Percentiles rank a stretch among this genome's conserved stretches.
Conservation (phyloP, 768 basidiomycete species). For the Boletus rufocinnamomeus region DNA sequence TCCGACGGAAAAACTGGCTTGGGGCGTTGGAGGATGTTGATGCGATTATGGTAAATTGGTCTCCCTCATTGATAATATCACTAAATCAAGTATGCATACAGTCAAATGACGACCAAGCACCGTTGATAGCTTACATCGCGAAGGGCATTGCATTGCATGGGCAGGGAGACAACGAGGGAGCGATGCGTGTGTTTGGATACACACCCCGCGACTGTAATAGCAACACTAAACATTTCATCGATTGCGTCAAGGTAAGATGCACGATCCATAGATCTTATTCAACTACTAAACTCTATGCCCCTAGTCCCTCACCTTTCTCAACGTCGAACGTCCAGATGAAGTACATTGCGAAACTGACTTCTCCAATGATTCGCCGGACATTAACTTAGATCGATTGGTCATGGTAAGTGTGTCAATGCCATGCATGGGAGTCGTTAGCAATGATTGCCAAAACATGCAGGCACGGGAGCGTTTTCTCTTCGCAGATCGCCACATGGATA, state of each 20-base stretch:
- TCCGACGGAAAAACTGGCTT: not conserved
- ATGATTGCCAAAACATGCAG: not conserved
- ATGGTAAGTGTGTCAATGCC: not conserved
- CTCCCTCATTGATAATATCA: not conserved
- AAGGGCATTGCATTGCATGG: conserved; percentile 3
- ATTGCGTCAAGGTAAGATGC: conserved; percentile 10
- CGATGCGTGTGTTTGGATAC: not conserved
- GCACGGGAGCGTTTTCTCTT: not conserved
- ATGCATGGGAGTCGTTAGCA: not conserved
- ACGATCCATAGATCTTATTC: not conserved
- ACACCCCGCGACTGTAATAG: not conserved
- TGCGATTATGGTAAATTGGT: conserved; percentile 1
- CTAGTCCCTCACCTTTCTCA: conserved; percentile 10
- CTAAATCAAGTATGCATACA: not conserved
- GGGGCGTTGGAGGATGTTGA: conserved; percentile 11
- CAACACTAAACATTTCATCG: not conserved
- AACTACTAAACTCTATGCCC: not conserved
- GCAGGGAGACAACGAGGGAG: not conserved
- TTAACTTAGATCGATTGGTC: not conserved
- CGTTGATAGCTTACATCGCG: conserved; percentile 3
- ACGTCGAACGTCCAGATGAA: conserved; percentile 1
- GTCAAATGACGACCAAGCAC: not conserved
- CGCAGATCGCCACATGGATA: not conserved
- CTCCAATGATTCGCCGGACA: not conserved
- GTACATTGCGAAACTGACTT: not conserved